These are phyloP conservation scores for Thelonectria rubi DNA, from an alignment of 2,329 filamentous ascomycete species.

Conservation along the genomic window DNA sequence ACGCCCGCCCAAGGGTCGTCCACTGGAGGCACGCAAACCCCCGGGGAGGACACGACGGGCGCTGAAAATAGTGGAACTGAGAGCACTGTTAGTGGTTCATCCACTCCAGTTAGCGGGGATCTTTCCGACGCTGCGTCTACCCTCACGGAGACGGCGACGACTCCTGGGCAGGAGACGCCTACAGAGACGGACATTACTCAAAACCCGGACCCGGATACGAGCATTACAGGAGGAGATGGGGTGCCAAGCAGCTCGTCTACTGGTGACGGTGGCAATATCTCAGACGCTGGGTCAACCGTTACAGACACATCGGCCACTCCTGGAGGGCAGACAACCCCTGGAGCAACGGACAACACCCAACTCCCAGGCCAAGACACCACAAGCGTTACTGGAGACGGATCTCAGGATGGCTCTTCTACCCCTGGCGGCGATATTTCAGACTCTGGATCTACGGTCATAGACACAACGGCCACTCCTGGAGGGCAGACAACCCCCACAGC, in stretches of 20 bases:
- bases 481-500: background rate
- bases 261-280: background rate
- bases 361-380: background rate
- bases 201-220: too few species aligned
- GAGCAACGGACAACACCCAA: background rate
- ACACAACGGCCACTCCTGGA: background rate
- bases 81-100: too few species aligned
- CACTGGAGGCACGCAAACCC: background rate
- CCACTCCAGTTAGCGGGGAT: too few species aligned
- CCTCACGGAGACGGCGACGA: too few species aligned
- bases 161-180: background rate
- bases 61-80: too few species aligned
- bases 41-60: too few species aligned
- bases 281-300: background rate
- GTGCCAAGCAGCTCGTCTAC: background rate
- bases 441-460: background rate
- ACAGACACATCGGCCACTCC: too few species aligned
- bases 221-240: too few species aligned
- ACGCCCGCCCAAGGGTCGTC: background rate
- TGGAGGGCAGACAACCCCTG: too few species aligned
- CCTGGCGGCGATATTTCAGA: background rate
- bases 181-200: background rate
- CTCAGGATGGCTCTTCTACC: background rate
- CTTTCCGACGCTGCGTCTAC: too few species aligned
- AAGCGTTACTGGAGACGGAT: background rate